These are phyloP conservation scores for Trifolium dubium DNA, from an alignment of 306 rosid species.

Conservation along the genomic window DNA sequence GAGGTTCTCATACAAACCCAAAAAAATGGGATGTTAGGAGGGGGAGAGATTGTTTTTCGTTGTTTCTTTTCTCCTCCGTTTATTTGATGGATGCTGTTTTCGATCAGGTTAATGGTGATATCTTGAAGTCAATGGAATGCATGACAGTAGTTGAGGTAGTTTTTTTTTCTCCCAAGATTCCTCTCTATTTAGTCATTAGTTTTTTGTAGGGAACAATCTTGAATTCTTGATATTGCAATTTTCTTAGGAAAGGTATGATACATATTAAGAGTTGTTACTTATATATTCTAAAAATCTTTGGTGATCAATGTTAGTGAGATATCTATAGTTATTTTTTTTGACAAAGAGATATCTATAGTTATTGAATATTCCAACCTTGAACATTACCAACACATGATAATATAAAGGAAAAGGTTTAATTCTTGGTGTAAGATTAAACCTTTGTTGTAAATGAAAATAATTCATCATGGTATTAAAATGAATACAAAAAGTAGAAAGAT, in stretches of 20 bases:
- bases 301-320: neutral
- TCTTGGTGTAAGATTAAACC: neutral
- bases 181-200: neutral
- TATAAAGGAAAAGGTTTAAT: neutral
- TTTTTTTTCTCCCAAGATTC: neutral
- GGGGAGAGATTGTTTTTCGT: slow-evolving; percentile 18
- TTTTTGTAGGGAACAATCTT: slow-evolving; percentile 23
- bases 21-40: neutral
- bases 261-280: slow-evolving; percentile 29
- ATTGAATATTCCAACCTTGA: slow-evolving; percentile 1
- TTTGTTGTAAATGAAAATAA: slow-evolving; percentile 7
- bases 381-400: neutral
- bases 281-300: neutral
- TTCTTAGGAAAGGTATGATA: neutral
- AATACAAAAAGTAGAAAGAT: neutral
- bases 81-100: neutral
- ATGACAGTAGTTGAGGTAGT: slow-evolving; percentile 21
- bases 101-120: neutral
- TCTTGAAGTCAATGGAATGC: neutral
- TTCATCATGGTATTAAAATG: neutral
- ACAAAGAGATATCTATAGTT: neutral
- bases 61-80: slow-evolving; percentile 14
- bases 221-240: neutral
- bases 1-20: neutral
- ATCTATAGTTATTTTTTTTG: neutral